A percentile compares a stretch with the other conserved stretches of the same genome.
phyloP scores from a whole-genome alignment of 2,329 filamentous ascomycete species.

The Colletotrichum incanum region DNA sequence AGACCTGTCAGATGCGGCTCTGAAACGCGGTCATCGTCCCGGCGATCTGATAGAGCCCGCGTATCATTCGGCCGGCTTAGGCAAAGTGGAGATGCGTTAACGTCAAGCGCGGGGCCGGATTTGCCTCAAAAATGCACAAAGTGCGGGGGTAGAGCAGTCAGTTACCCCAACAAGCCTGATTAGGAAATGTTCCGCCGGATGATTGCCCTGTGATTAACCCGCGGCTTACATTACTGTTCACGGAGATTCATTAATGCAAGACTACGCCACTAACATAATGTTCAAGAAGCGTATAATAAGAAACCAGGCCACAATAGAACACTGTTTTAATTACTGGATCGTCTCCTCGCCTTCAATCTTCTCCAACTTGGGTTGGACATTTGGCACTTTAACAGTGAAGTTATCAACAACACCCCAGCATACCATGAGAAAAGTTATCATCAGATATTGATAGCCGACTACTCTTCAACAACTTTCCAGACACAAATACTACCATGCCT shows the following conservation, averaged over 20 bases:
- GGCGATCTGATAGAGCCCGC: constrained; percentile 1
- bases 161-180: neutral
- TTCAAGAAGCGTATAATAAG: neutral
- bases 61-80: neutral
- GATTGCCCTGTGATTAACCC: neutral
- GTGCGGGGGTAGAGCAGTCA: constrained; percentile 9
- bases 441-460: too few relatives aligned
- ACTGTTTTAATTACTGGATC: neutral
- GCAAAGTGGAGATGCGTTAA: neutral
- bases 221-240: constrained; percentile 30
- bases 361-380: neutral
- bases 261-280: neutral
- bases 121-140: constrained; percentile 12
- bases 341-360: neutral
- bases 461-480: neutral
- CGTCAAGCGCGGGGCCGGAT: constrained; percentile 25
- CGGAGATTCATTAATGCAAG: constrained; percentile 7
- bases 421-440: neutral
- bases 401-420: neutral
- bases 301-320: neutral
- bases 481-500: neutral
- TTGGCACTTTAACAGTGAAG: neutral
- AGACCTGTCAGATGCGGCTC: neutral
- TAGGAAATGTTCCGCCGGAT: constrained; percentile 19
- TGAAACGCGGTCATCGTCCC: neutral